Evolutionary conservation across 352 stramenopile species (phyloP).

Genomic region (Pythium phragmitis): DNA sequence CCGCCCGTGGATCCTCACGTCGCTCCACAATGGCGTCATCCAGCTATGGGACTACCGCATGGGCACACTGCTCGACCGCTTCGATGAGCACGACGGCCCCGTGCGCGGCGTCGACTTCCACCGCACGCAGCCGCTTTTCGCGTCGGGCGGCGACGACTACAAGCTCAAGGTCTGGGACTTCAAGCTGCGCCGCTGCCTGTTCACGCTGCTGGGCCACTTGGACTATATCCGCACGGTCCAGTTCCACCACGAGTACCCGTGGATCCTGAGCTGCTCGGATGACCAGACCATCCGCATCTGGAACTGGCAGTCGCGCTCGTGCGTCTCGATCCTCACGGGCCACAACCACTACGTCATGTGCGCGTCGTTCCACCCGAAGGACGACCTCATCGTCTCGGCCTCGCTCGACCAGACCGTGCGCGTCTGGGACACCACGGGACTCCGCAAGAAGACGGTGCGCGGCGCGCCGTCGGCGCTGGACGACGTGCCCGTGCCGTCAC

Average conservation of each 20-base stretch:
- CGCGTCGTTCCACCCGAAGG: constrained; percentile 98
- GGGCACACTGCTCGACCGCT: constrained; percentile 98
- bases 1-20: constrained; percentile 98
- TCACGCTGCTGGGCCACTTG: constrained; percentile 98
- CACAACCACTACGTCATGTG: constrained; percentile 99
- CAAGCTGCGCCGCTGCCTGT: constrained; percentile 98
- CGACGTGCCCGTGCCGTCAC: constrained; percentile 53
- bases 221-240: constrained; percentile 99
- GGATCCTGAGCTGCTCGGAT: constrained; percentile 97
- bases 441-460: constrained; percentile 98
- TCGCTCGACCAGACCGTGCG: constrained; percentile 97
- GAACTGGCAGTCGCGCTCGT: constrained; percentile 99
- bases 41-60: constrained; percentile 99
- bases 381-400: constrained; percentile 99
- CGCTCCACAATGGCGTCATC: constrained; percentile 98
- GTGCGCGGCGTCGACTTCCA: constrained; percentile 99
- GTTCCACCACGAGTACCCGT: constrained; percentile 99
- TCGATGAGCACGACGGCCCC: constrained; percentile 99
- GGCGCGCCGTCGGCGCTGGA: constrained; percentile 83
- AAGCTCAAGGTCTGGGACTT: constrained; percentile 99
- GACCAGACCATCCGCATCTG: constrained; percentile 99
- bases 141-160: constrained; percentile 99
- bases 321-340: constrained; percentile 98
- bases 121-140: constrained; percentile 96
- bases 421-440: constrained; percentile 99